Conservation (phyloP, 169 alveolate species). For the Ichthyophthirius multifiliis region DNA sequence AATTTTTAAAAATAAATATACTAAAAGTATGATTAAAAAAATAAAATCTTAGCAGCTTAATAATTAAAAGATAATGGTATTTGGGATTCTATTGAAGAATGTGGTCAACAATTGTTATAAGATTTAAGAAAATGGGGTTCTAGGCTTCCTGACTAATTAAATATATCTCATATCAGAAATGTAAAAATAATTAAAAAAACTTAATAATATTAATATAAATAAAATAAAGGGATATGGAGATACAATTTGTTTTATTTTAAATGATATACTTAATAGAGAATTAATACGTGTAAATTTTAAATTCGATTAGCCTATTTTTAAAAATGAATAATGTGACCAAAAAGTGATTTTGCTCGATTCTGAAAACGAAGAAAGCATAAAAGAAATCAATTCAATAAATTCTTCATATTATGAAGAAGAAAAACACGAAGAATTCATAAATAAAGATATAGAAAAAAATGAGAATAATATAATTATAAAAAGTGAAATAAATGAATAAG, state of each 20-base stretch:
- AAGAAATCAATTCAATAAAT: neutral
- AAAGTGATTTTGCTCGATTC: too few relatives aligned
- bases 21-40: constrained; percentile 18
- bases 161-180: constrained; percentile 14
- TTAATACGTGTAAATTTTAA: constrained; percentile 52
- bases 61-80: constrained; percentile 8
- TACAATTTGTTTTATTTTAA: constrained; percentile 53
- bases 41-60: constrained; percentile 16
- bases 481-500: constrained; percentile 32
- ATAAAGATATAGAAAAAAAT: neutral
- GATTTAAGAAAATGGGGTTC: constrained; percentile 43
- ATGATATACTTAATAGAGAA: constrained; percentile 64
- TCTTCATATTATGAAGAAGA: too few relatives aligned
- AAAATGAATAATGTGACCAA: neutral
- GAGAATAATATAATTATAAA: constrained; percentile 33
- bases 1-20: neutral
- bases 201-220: neutral
- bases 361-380: constrained; percentile 5
- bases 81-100: constrained; percentile 27
- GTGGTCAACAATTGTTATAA: constrained; percentile 13
- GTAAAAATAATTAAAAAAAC: neutral
- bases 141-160: constrained; percentile 36
- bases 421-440: constrained; percentile 26
- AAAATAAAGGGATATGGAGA: constrained; percentile 56
- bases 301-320: constrained; percentile 42